Conservation (phyloP, 805 yeast genomes). For the Yarrowia yakushimensis region DNA sequence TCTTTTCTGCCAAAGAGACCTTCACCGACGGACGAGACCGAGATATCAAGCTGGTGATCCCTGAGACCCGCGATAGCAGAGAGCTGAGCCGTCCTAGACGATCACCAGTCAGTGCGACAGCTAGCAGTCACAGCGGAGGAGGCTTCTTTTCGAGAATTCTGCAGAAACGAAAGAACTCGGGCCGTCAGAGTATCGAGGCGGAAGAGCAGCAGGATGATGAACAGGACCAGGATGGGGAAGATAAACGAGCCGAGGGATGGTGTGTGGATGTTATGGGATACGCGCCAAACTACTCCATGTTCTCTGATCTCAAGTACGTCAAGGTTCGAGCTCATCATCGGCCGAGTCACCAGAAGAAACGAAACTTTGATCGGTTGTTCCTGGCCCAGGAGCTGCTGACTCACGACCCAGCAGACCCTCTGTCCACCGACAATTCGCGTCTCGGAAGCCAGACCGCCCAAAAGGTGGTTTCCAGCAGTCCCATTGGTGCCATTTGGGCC, state of each 20-base stretch:
- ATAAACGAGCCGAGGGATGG: constrained; percentile 34
- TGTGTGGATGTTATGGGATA: constrained; percentile 35
- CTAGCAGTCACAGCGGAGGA: constrained; percentile 5
- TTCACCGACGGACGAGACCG: constrained; percentile 5
- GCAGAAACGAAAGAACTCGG: constrained; percentile 16
- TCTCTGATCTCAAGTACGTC: constrained; percentile 37
- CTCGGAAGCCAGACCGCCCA: neutral
- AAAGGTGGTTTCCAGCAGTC: neutral
- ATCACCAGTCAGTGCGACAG: neutral
- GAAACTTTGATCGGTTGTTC: constrained; percentile 36
- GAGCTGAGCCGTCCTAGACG: neutral
- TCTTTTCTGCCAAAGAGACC: constrained; percentile 15
- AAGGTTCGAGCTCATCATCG: constrained; percentile 37
- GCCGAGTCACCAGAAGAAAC: constrained; percentile 27
- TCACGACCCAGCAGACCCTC: neutral
- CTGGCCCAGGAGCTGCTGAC: constrained; percentile 39
- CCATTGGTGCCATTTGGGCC: constrained; percentile 58
- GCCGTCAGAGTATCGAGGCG: constrained; percentile 2
- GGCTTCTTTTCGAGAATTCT: constrained; percentile 22
- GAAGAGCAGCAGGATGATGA: constrained; percentile 22
- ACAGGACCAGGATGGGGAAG: neutral
- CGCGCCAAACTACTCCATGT: constrained; percentile 30
- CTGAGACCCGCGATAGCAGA: neutral
- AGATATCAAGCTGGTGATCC: constrained; percentile 12
- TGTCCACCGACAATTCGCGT: neutral